phyloP scores from a whole-genome alignment of 176 grass and related monocot genomes.

The Sorghum bicolor region Sorghum_bicolor_NCBIv3 NC_012872.2:4654501-4655000 shows the following conservation, averaged over 20 bases:
- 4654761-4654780: conserved; percentile 9
- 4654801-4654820: background rate
- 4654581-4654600: no score
- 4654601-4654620: no score
- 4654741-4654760: background rate
- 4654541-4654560: no score
- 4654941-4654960: no score
- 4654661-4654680: background rate
- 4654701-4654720: background rate
- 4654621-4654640: no score
- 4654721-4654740: background rate
- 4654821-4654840: conserved; percentile 67
- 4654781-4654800: background rate
- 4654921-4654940: no score
- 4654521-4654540: no score
- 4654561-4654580: no score
- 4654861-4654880: conserved; percentile 61
- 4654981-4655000: no score
- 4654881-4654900: background rate
- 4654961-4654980: no score
- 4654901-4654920: no score
- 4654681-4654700: background rate
- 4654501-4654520: no score
- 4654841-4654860: conserved; percentile 69
- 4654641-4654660: background rate